Evolutionary conservation across 176 grass and related monocot genomes (phyloP), one percentile per base, ranked within the genome.

Genomic region (Oryza glumipatula): DNA sequence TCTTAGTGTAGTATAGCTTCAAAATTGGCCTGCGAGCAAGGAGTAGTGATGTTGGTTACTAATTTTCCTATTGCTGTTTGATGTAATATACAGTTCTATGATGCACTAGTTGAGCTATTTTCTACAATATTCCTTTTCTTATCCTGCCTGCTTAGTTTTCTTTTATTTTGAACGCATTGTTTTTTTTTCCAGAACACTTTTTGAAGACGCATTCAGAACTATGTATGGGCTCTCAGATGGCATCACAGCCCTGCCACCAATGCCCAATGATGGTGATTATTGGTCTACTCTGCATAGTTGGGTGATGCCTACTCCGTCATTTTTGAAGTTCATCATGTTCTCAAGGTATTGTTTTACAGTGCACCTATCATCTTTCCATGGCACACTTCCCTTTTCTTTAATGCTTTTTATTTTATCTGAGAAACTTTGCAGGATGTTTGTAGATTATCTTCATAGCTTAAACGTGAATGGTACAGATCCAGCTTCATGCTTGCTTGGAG

Each of bases 271-370:
- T 86, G 93, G 85, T 9, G 80, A 79, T 46, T 80, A 88, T 86
- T 99, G 96, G 93, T 99, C 93, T 89, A 85, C 87, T 86, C 91
- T 99, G 79, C 89, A 99, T 87, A 94, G 93, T 56, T 99, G 96
- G 96, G 85, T 96, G 81, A 96, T 99, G 96, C 96, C 96, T 60
- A 99, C 96, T 61, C 91, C 96, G 51, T 96, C 96, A 28, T 99
- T 94, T 81, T 86, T 99, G 68, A 94, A 99, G 82, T 96, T 99
- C 28, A 65, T 99, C 65, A 99, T 96, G 91, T 99, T 99, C 84
- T 87, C 96, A 56, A 95, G 96, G 96, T 96, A 86, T 82, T 4
- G 58, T 79, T 8, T 82, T 33, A 39, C 32, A 68, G 70, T 74
- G 32, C 38, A 76, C 6, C 35, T 63, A 70, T 76, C 16, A 63